Base-by-base conservation (phyloP, 192 early-diverging fungal genomes). In the Bifiguratus adelaidae region DNA sequence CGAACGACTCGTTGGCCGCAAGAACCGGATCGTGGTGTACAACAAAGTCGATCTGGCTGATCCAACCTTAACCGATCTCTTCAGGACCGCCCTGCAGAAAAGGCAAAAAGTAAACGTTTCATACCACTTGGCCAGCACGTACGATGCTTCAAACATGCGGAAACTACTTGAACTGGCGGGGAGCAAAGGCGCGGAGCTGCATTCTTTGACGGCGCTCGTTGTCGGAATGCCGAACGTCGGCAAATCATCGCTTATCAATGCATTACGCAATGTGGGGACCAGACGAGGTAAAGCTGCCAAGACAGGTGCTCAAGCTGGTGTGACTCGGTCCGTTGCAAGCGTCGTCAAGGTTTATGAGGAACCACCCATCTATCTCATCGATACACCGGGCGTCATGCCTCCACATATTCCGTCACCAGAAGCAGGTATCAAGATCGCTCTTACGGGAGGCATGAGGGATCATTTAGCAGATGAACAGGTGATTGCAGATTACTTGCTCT, bases 171-270 rank as follows among this genome's bases (percentile, higher is more conserved):
- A 78, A 13, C 60, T 68, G 41, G 82, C 88, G 0, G 66, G 80
- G 7, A 66, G 70, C 48, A 63, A 75, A 28, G 61, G 41, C 3
- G 55, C 49, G 30, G 47, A 45, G 3, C 65, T 74, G 18, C 69
- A 66, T 0, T 50, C 64, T 4, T 43, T 63, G 2, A 77, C 73
- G 3, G 67, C 92, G 15, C 84, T 97, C 65, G 75, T 97, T 1
- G 85, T 95, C 2, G 94, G 94, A 4, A 82, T 94, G 76, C 94
- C 94, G 3, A 97, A 97, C 66, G 94, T 97, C 38, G 94, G 94
- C 7, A 97, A 97, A 55, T 91, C 88, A 1, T 83, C 91, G 19
- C 48, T 97, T 37, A 89, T 93, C 48, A 97, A 97, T 52, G 73
- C 88, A 1, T 58, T 97, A 45, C 69, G 94, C 22, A 60, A 81